Evolutionary conservation across 2,329 filamentous ascomycete genomes (phyloP).

Genomic region (Pyrenochaeta sp.): DNA sequence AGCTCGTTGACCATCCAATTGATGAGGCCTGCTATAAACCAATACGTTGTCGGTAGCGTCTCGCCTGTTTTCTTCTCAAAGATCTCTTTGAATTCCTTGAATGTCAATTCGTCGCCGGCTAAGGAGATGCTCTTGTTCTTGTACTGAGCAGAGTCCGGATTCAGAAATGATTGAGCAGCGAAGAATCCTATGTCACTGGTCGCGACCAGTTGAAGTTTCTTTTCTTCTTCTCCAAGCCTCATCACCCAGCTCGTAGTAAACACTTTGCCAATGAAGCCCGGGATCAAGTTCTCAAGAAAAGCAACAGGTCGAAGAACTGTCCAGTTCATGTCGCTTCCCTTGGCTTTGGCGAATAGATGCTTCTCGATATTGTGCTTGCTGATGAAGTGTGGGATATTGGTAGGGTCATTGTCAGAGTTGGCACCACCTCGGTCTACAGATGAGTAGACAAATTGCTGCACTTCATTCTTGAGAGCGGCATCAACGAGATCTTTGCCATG

Average conservation of each 20-base stretch:
- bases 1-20: constrained; percentile 50
- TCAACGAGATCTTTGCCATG: constrained; percentile 51
- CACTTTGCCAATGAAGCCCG: constrained; percentile 55
- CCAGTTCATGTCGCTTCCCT: constrained; percentile 61
- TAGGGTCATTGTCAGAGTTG: constrained; percentile 59
- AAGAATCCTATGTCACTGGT: constrained; percentile 59
- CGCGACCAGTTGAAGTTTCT: constrained; percentile 44
- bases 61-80: constrained; percentile 56
- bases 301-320: constrained; percentile 67
- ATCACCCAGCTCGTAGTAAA: constrained; percentile 52
- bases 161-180: constrained; percentile 56
- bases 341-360: constrained; percentile 56
- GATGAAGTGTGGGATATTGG: constrained; percentile 67
- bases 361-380: constrained; percentile 68
- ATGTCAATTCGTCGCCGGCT: constrained; percentile 60
- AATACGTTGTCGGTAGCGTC: constrained; percentile 52
- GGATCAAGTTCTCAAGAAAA: constrained; percentile 66
- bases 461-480: constrained; percentile 34
- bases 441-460: constrained; percentile 51
- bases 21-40: constrained; percentile 39
- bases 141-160: constrained; percentile 48
- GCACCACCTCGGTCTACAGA: constrained; percentile 48
- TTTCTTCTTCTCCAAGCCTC: constrained; percentile 39
- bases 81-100: constrained; percentile 48
- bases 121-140: constrained; percentile 53